These are phyloP conservation scores for Venturia carpophila DNA, from an alignment of 2,329 filamentous ascomycete genomes.

Conservation along the genomic window DNA sequence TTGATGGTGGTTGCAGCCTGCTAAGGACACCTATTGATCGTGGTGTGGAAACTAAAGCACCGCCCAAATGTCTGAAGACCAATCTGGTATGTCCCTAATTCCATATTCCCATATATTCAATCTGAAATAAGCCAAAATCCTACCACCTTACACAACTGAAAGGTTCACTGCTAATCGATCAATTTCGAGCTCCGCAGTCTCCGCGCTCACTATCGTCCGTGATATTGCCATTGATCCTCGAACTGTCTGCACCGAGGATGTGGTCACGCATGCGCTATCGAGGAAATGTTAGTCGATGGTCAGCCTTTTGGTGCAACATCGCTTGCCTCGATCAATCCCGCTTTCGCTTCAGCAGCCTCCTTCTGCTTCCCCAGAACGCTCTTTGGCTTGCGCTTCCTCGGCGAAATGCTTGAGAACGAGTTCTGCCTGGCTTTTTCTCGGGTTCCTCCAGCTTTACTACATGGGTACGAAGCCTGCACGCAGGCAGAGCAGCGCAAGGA, in stretches of 20 bases:
- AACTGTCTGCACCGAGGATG: background rate
- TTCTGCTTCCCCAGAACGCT: background rate
- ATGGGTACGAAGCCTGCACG: background rate
- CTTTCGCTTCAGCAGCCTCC: background rate
- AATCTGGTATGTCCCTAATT: background rate
- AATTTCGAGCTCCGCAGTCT: background rate
- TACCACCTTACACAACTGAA: background rate
- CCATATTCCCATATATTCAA: background rate
- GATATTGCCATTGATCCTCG: background rate
- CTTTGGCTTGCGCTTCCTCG: background rate
- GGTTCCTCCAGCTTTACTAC: background rate
- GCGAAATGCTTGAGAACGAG: background rate
- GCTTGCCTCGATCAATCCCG: background rate
- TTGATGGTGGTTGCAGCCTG: too few species aligned
- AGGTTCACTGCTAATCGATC: background rate
- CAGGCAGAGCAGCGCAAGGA: background rate
- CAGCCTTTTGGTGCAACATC: background rate
- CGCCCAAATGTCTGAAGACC: too few species aligned
- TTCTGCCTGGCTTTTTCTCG: background rate
- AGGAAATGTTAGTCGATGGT: background rate
- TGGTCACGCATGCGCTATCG: background rate
- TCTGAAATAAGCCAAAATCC: background rate
- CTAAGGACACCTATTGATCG: too few species aligned
- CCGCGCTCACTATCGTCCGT: background rate
- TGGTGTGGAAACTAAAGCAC: too few species aligned